Evolutionary conservation across 2,329 filamentous ascomycete species (phyloP), one percentile per base, ranked within the genome.

Genomic region (Aspergillus nomiae): DNA sequence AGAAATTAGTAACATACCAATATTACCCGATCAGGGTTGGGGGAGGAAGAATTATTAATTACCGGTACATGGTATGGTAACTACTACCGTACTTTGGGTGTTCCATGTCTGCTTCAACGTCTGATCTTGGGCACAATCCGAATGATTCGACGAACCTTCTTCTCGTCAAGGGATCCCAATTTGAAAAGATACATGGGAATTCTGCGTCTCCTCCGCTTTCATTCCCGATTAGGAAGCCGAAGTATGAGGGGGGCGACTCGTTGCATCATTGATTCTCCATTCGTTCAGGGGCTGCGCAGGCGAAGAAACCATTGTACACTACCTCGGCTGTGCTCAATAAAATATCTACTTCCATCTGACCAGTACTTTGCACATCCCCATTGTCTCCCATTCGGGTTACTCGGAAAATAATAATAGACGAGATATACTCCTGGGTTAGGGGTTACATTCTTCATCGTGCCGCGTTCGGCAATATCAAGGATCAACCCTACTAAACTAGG

Each of bases 181-280:
- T 14, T 16, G 51, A 54, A 54, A 21, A 36, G 26, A 26, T 36
- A 55, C 32, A 38, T 55, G 51, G 51, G 16, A n/a, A 36, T 36
- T 14, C 30, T 34, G 48, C 30, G 14, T 36, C 14, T 38, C 51
- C 34, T 55, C 51, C 51, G 21, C 34, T 14, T 36, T 38, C 51
- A 55, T 55, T 36, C 51, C 30, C 11, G n/a, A 36, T 55, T 38
- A 32, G 32, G 34, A 38, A 41, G 32, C 51, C 28, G 19, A 19
- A 36, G 30, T 24, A 36, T 54, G 28, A 21, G 32, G 30, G 30
- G 14, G 51, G 7, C 51, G 48, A 38, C 51, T 55, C 32, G 51
- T 54, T 55, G 34, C 51, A 55, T 55, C 51, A 55, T 55, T 55
- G 32, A 38, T 55, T 55, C 51, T 38, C 51, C 32, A 55, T 38